Percentiles rank a stretch among this genome's conserved stretches.
Conservation (phyloP, 1,139 yeast genomes). For the Sugiyamaella grinbergsii region DNA sequence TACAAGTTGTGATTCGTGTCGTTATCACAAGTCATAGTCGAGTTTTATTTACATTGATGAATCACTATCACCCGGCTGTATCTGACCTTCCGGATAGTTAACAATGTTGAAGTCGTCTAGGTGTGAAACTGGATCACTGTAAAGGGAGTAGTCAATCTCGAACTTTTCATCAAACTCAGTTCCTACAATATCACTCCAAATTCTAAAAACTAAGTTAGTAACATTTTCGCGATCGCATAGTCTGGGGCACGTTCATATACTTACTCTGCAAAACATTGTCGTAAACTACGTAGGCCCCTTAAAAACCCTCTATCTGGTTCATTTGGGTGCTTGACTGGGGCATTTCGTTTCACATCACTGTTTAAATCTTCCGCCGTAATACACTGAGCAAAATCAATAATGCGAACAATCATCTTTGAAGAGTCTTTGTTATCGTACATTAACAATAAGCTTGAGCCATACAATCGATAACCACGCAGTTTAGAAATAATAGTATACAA, state of each 20-base stretch:
- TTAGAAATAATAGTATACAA: conserved; percentile 56
- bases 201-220: conserved; percentile 22
- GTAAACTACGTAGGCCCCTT: conserved; percentile 72
- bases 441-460: conserved; percentile 84
- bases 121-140: conserved; percentile 21
- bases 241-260: no score
- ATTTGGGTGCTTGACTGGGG: conserved; percentile 70
- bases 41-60: conserved; percentile 21
- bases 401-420: conserved; percentile 55
- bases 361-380: conserved; percentile 66
- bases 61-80: conserved; percentile 19
- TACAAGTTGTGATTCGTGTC: conserved; percentile 9
- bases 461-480: conserved; percentile 80
- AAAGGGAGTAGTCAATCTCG: conserved; percentile 21
- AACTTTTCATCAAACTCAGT: conserved; percentile 23
- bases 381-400: conserved; percentile 96
- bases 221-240: not conserved
- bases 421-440: conserved; percentile 74
- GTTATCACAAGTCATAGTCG: not conserved
- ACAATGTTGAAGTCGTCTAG: conserved; percentile 31
- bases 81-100: conserved; percentile 18
- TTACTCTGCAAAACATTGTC: conserved; percentile 52
- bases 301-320: conserved; percentile 80
- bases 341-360: conserved; percentile 44
- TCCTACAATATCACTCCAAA: conserved; percentile 35